Base-by-base conservation (phyloP, 2,329 filamentous ascomycete genomes). In the Claviceps fusiformis region DNA sequence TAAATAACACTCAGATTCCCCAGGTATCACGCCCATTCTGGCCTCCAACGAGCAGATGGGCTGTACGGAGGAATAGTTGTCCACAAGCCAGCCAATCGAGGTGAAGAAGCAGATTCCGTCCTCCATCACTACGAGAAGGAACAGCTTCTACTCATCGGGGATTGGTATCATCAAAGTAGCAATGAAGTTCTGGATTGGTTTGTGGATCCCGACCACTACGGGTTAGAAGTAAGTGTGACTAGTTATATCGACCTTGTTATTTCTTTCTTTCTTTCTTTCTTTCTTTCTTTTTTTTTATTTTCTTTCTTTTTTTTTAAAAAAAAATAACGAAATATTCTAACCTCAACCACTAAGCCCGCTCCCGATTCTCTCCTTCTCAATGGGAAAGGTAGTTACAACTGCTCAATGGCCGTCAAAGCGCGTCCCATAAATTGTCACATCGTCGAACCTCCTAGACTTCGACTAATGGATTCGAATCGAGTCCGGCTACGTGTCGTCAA, bases 1-100 rank as follows among this genome's bases (percentile, higher is more conserved):
- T 41, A 56, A 8, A 54, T 60, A 44, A 47, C 53, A 24, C 15
- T 29, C 10, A 4, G 5, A 13, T 7, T 9, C 1, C 9, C 1
- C 9, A 75, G 67, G 66, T 87, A 86, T 65, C 84, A 87, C 63
- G 80, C 77, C 3, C 84, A 87, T 61, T 74, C 75, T 31, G 70
- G 72, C 17, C 73, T 75, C 41, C 81, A 85, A 61, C 55, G 58
- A 8, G 44, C 41, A 6, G 56, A 57, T 46, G 57, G 57, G n/a
- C 51, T 59, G 3, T 54, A 50, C 13, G 55, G 49, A 31, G 70
- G 68, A 55, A 45, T 61, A 2, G 48, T 72, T 27, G 63, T 73
- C 46, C 68, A 69, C 54, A 70, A 71, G 53, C 65, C 66, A 0
- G 62, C 59, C 4, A 66, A 68, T 54, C 63, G 61, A 57, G 61